A percentile compares a stretch with the other conserved stretches of the same genome.
Conservation (phyloP, 768 basidiomycete genomes). For the Mycena galericulata region DNA sequence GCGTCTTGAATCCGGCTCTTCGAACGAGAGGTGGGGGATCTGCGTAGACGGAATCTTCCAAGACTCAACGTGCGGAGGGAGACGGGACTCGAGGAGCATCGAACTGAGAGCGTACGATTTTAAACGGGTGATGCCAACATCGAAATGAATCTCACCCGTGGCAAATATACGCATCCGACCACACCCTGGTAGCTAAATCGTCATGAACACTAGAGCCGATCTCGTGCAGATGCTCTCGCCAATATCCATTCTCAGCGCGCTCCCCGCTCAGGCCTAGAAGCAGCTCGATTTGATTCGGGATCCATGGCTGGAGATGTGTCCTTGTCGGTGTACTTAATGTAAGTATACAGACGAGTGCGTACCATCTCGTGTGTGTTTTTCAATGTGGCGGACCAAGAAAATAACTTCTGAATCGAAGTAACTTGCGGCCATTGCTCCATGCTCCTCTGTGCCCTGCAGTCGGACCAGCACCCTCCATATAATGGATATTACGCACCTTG, state of each 20-base stretch:
- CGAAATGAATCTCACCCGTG: background rate
- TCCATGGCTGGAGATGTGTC: background rate
- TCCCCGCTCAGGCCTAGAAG: background rate
- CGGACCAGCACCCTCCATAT: too few species aligned
- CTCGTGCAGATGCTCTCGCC: slow-evolving; percentile 2
- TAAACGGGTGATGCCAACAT: too few species aligned
- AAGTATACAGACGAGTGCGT: background rate
- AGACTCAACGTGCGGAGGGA: background rate
- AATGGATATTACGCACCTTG: background rate
- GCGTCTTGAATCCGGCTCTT: background rate
- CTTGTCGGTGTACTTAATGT: too few species aligned
- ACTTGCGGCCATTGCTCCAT: slow-evolving; percentile 11
- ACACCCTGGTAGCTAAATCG: background rate
- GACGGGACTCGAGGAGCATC: background rate
- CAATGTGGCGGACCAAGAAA: slow-evolving; percentile 7
- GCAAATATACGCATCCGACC: slow-evolving; percentile 2
- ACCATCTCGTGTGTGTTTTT: background rate
- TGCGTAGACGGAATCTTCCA: slow-evolving; percentile 4
- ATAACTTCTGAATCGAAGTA: background rate
- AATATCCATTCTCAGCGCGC: background rate
- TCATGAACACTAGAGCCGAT: background rate
- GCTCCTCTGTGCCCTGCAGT: background rate
- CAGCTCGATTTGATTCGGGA: slow-evolving; percentile 5
- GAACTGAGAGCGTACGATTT: background rate
- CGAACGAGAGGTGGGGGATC: slow-evolving; percentile 14